A percentile compares a stretch with the other conserved stretches of the same genome.
phyloP scores from a whole-genome alignment of 148 eudicot species.

The Camellia sinensis region DNA sequence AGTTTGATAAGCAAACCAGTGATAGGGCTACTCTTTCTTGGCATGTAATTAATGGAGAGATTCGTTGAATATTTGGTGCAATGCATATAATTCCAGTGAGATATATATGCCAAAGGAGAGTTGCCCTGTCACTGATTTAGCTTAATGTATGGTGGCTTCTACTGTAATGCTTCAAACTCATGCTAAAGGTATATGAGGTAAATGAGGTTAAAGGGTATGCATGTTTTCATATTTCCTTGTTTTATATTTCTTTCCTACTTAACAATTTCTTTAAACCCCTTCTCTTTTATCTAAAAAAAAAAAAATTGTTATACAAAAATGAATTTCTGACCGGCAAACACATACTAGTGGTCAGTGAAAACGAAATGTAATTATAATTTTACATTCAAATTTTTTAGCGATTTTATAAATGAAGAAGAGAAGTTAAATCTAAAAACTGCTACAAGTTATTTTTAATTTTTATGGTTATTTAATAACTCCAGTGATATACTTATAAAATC shows the following conservation, averaged over 20 bases:
- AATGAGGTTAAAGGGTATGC: conserved; percentile 10
- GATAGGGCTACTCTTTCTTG: conserved; percentile 39
- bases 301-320: too few species aligned
- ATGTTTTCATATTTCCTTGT: neutral
- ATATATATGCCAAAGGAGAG: conserved; percentile 46
- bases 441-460: too few species aligned
- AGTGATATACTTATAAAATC: too few species aligned
- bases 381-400: too few species aligned
- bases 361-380: too few species aligned
- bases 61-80: neutral
- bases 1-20: conserved; percentile 30
- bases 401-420: too few species aligned
- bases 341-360: too few species aligned
- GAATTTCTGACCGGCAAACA: too few species aligned
- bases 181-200: neutral
- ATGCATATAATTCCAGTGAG: neutral
- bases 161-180: conserved; percentile 9
- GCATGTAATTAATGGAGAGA: conserved; percentile 20
- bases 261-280: neutral
- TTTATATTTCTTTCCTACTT: neutral
- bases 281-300: neutral
- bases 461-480: too few species aligned
- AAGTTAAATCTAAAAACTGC: too few species aligned
- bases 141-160: conserved; percentile 12
- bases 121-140: conserved; percentile 46